Base-by-base conservation (phyloP, 1,139 yeast genomes). In the Hemisphaericaspora lyxosophila region DNA sequence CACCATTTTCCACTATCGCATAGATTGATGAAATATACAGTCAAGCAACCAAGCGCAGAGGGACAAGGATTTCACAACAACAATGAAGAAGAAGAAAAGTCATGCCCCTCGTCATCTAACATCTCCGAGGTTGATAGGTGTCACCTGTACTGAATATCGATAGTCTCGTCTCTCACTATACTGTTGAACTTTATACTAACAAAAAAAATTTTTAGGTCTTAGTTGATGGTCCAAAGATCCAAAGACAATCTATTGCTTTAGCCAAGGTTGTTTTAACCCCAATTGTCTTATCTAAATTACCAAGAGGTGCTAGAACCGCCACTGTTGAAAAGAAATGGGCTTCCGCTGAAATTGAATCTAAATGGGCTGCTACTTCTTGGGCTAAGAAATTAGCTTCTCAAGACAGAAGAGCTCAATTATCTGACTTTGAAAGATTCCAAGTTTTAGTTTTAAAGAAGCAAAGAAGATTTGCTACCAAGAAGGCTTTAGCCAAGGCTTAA, bases 401-500 rank as follows among this genome's bases (percentile, higher is more conserved):
- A 74, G 82, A 85, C 74, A 88, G 83, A 74, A 87, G 98, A 82
- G 73, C 94, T 62, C 77, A 84, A 67, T 85, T 94, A 70, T 69
- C 92, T 59, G 99, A 92, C 77, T 92, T 92, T 65, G 97, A 92
- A 81, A 90, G 99, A 84, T 92, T 92, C 97, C 97, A 92, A 82
- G 98, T 90, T 61, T 70, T 86, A 72, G 94, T 88, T 60, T 84
- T 88, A 73, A 90, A 86, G 86, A 92, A 89, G 83, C 96, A 90
- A 82, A 88, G 88, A 78, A 85, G 92, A 79, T 83, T 72, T 69
- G 89, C 92, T 74, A 90, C 90, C 66, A 86, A 85, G 80, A 90
- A 88, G 62, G 73, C 74, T 59, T 63, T 69, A 47, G 92, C 94
- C 63, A 86, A 85, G 81, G 94, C 94, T 75, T 84, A 82, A 78